A percentile compares a stretch with the other conserved stretches of the same genome.
Evolutionary conservation across 805 yeast species (phyloP).

Genomic region (Metschnikowia gelsemii): DNA sequence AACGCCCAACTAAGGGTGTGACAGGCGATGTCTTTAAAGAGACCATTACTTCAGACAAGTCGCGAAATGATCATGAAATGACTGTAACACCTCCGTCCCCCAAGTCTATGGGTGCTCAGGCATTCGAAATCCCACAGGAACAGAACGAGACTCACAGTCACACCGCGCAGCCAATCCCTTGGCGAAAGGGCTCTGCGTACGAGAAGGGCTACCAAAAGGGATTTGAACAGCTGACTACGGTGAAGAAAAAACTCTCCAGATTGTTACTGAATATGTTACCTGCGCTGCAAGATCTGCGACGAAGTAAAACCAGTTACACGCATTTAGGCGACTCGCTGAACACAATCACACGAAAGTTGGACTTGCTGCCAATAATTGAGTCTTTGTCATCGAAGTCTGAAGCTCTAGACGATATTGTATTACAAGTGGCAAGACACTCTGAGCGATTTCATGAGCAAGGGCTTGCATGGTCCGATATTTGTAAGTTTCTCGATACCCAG

Average conservation of each 20-base stretch:
- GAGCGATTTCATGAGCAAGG: slow-evolving; percentile 30
- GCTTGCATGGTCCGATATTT: slow-evolving; percentile 30
- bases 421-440: slow-evolving; percentile 27
- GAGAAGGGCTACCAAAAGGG: slow-evolving; percentile 39
- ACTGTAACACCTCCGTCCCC: not conserved
- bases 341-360: slow-evolving; percentile 33
- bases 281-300: not conserved
- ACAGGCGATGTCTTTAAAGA: too few relatives aligned
- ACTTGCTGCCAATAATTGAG: slow-evolving; percentile 33
- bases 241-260: slow-evolving; percentile 19
- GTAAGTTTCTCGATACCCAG: slow-evolving; percentile 22
- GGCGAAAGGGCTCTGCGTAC: slow-evolving; percentile 28
- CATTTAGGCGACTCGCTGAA: slow-evolving; percentile 35
- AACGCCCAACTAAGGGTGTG: not conserved
- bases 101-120: slow-evolving; percentile 10
- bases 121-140: slow-evolving; percentile 18
- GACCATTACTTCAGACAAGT: too few relatives aligned
- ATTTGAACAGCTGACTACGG: slow-evolving; percentile 25
- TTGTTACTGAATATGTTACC: slow-evolving; percentile 9
- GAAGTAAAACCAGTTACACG: not conserved
- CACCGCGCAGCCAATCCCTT: not conserved
- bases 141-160: not conserved
- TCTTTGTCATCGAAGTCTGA: slow-evolving; percentile 30
- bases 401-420: slow-evolving; percentile 28
- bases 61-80: not conserved